These are phyloP conservation scores for Penicillium paneum DNA, from an alignment of 2,329 filamentous ascomycete species.

Conservation along the genomic window DNA sequence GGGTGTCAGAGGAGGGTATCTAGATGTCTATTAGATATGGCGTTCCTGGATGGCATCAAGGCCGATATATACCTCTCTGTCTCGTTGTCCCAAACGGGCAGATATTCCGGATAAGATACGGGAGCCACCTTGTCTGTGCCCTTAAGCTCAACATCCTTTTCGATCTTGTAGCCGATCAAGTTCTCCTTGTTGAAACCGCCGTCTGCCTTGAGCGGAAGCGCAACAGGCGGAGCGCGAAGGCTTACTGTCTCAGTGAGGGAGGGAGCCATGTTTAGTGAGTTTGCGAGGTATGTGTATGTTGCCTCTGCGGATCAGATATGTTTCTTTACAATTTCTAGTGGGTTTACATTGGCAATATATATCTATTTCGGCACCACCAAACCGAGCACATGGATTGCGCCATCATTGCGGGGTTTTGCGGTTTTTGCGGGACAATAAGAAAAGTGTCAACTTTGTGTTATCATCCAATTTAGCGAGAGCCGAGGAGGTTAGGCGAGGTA, in stretches of 20 bases:
- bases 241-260: slow-evolving; percentile 31
- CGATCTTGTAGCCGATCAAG: slow-evolving; percentile 35
- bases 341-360: slow-evolving; percentile 8
- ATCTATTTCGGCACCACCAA: slow-evolving; percentile 3
- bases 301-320: neutral
- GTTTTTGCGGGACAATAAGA: neutral
- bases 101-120: slow-evolving; percentile 67
- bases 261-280: slow-evolving; percentile 31
- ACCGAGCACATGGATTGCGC: slow-evolving; percentile 12
- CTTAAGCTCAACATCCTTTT: slow-evolving; percentile 52
- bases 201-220: slow-evolving; percentile 28
- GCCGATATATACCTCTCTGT: slow-evolving; percentile 33
- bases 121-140: slow-evolving; percentile 54
- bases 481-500: neutral
- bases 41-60: neutral
- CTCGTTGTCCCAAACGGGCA: slow-evolving; percentile 66
- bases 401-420: slow-evolving; percentile 17
- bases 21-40: slow-evolving; percentile 26
- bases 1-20: slow-evolving; percentile 60
- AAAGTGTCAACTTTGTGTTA: neutral
- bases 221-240: slow-evolving; percentile 26
- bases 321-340: neutral
- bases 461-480: neutral
- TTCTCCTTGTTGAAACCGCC: slow-evolving; percentile 39
- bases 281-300: neutral